These are phyloP conservation scores for Metroxylon sagu DNA, from an alignment of 176 grass and related monocot genomes.

Conservation along the genomic window DNA sequence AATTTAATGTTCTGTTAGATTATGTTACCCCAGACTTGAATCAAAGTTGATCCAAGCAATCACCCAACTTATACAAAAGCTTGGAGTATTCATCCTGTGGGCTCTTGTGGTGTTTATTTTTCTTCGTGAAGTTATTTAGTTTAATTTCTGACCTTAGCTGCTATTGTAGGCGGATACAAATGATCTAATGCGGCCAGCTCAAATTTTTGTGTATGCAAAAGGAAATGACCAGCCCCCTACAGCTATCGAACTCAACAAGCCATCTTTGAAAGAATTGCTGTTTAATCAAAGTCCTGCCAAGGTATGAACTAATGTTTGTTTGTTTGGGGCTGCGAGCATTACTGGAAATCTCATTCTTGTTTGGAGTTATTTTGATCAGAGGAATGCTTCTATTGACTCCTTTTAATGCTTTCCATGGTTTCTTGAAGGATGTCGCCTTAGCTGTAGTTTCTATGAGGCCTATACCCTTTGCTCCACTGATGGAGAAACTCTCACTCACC, in stretches of 20 bases:
- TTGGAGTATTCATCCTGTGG: no score
- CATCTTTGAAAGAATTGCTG: slow-evolving; percentile 52
- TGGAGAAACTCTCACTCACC: slow-evolving; percentile 67
- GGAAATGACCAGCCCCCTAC: slow-evolving; percentile 72
- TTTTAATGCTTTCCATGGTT: slow-evolving; percentile 1
- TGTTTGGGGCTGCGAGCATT: no score
- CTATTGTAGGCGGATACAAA: slow-evolving; percentile 50
- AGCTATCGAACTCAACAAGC: slow-evolving; percentile 64
- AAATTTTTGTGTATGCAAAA: slow-evolving; percentile 77
- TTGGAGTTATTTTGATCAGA: no score
- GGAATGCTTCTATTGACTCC: neutral
- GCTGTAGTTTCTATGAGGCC: slow-evolving; percentile 82
- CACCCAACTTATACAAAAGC: no score
- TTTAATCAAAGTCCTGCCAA: slow-evolving; percentile 92
- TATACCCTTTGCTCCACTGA: slow-evolving; percentile 62
- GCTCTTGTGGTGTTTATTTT: neutral
- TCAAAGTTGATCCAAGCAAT: no score
- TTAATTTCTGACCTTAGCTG: slow-evolving; percentile 6
- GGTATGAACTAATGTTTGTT: slow-evolving; percentile 22
- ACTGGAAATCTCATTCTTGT: no score
- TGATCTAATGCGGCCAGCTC: slow-evolving; percentile 61
- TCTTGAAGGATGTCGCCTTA: slow-evolving; percentile 61
- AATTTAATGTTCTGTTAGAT: no score
- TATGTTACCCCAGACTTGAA: no score
- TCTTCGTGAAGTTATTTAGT: neutral